A percentile compares a stretch with the other conserved stretches of the same genome.
These are phyloP conservation scores for Mycosphaerelloides madeirae DNA, from an alignment of 2,329 filamentous ascomycete species.

Conservation along the genomic window DNA sequence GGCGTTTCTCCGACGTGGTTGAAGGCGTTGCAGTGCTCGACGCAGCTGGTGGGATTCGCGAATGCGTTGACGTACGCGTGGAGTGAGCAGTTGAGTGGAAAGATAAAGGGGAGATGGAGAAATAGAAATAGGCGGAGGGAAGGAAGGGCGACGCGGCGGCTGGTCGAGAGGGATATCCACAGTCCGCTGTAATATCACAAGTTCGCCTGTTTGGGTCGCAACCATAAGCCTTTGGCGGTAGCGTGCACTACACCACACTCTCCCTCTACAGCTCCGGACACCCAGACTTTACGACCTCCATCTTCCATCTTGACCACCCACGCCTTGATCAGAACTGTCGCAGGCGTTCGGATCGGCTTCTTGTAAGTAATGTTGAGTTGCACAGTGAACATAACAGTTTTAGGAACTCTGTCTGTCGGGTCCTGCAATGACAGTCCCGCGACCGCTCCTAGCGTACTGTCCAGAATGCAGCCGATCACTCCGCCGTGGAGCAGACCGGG, in stretches of 20 bases:
- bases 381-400: slow-evolving; percentile 19
- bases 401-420: slow-evolving; percentile 3
- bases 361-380: slow-evolving; percentile 21
- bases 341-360: slow-evolving; percentile 18
- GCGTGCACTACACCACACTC: slow-evolving; percentile 18
- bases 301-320: slow-evolving; percentile 18
- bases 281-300: slow-evolving; percentile 19
- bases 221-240: slow-evolving; percentile 20
- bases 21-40: slow-evolving; percentile 17
- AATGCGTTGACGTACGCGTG: slow-evolving; percentile 19
- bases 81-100: slow-evolving; percentile 14
- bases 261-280: slow-evolving; percentile 16
- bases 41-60: slow-evolving; percentile 17
- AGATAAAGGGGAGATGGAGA: too few species aligned
- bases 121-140: too few species aligned
- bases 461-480: slow-evolving; percentile 18
- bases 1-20: slow-evolving; percentile 15
- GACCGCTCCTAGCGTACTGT: slow-evolving; percentile 14
- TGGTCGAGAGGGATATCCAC: too few species aligned
- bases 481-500: slow-evolving; percentile 20
- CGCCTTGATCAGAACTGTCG: slow-evolving; percentile 14
- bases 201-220: slow-evolving; percentile 7
- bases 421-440: slow-evolving; percentile 14
- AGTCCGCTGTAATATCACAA: not conserved
- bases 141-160: too few species aligned